Evolutionary conservation across 2,329 filamentous ascomycete species (phyloP).

Genomic region (Aspergillus fumigatiaffinis): DNA sequence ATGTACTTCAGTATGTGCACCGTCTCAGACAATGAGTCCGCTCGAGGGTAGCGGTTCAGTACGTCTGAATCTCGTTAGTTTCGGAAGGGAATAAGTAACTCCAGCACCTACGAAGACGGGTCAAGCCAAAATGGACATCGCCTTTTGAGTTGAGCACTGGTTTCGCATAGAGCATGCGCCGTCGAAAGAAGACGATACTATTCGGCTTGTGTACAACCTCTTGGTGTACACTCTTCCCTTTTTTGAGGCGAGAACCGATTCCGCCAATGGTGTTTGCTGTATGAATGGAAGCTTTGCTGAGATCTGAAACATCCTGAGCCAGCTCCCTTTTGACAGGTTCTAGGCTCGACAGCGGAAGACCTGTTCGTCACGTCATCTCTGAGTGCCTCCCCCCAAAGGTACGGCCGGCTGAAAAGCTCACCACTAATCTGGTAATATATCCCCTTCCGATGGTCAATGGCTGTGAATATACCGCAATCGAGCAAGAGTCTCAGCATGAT

Average conservation of each 20-base stretch:
- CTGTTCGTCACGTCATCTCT: slow-evolving; percentile 15
- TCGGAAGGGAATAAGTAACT: neutral
- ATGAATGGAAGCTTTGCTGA: neutral
- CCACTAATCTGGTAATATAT: slow-evolving; percentile 80
- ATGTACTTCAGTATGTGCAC: slow-evolving; percentile 83
- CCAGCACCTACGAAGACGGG: slow-evolving; percentile 67
- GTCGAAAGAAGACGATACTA: slow-evolving; percentile 72
- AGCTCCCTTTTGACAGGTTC: slow-evolving; percentile 19
- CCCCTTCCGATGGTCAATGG: slow-evolving; percentile 55
- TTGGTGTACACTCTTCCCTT: neutral
- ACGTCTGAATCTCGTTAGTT: slow-evolving; percentile 56
- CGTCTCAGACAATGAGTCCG: slow-evolving; percentile 50
- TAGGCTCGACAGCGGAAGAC: slow-evolving; percentile 28
- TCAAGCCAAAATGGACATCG: slow-evolving; percentile 67
- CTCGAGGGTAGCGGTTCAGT: slow-evolving; percentile 63
- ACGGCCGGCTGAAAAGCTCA: slow-evolving; percentile 30
- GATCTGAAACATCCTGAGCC: neutral
- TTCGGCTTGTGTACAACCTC: slow-evolving; percentile 32
- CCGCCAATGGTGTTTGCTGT: neutral
- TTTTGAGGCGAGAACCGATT: neutral
- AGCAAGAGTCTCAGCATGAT: slow-evolving; percentile 75
- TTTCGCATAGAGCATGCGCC: slow-evolving; percentile 80
- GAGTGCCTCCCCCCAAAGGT: neutral
- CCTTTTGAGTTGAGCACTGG: slow-evolving; percentile 67
- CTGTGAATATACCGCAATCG: slow-evolving; percentile 71